Evolutionary conservation across 148 eudicot species (phyloP), one percentile per base, ranked within the genome.

Genomic region (Pharnaceum exiguum): DNA sequence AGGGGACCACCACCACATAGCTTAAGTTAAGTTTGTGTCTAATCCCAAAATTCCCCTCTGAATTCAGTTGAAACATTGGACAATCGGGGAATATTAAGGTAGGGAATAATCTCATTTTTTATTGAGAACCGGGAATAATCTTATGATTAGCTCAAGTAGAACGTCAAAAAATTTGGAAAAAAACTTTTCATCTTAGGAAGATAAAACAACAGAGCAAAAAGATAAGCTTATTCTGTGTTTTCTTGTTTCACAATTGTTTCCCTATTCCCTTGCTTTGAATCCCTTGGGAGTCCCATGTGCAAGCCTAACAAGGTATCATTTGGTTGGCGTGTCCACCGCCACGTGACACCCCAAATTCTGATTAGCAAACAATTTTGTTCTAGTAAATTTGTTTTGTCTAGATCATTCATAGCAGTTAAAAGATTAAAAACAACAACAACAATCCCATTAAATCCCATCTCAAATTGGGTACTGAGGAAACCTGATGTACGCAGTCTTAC

Each of bases 221-320:
- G 47, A 24, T 19, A 16, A 18, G 18, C 52, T 40, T 40, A 12
- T 27, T 51, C 4, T 38, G 25, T 62, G 67, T 32, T 62, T 62
- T 38, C 10, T 62, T 66, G 70, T 57, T 68, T 60, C 35, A 59
- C 28, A 31, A 12, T 52, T 67, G 71, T 67, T 67, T 59, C 71
- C 71, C 46, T 51, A 67, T 22, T 50, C 49, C 52, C 44, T 51
- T 24, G 33, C 59, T 59, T 59, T 23, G 60, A 64, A 64, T 64
- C 60, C 39, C 52, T 65, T 65, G 63, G 57, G 60, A 67, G 42
- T 57, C 56, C 54, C 82, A 78, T 78, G 82, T 74, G 82, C 74
- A 59, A 32, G 52, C 78, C 63, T 63, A 68, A 63, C 73, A 59
- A 56, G 53, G 57, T 55, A 71, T 71, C 76, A 71, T 78, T 74